phyloP scores from a whole-genome alignment of 2,329 filamentous ascomycete genomes.

The Neonectria punicea region DNA sequence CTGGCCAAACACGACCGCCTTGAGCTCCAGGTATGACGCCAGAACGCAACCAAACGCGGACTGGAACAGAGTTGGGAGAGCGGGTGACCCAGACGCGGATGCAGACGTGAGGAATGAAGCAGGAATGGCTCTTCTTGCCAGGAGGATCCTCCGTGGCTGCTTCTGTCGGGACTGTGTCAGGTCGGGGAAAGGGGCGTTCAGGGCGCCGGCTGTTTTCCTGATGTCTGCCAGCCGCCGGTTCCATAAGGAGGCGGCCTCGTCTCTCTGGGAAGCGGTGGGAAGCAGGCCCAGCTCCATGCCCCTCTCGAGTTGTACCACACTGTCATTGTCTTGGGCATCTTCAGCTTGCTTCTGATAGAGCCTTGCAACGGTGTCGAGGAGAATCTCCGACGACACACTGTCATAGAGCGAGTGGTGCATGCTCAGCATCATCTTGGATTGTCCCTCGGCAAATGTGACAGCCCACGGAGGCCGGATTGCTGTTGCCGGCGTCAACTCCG shows the following conservation, averaged over 20 bases:
- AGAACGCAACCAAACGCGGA: slow-evolving; percentile 40
- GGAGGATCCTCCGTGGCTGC: slow-evolving; percentile 21
- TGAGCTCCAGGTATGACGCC: slow-evolving; percentile 34
- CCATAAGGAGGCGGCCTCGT: slow-evolving; percentile 33
- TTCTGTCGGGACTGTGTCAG: slow-evolving; percentile 38
- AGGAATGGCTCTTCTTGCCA: slow-evolving; percentile 1
- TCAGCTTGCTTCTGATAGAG: slow-evolving; percentile 14
- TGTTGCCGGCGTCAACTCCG: slow-evolving; percentile 22
- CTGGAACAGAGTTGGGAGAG: slow-evolving; percentile 28
- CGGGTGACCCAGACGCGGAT: neutral
- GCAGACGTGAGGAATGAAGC: neutral
- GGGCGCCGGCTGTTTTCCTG: slow-evolving; percentile 22
- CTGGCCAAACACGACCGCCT: slow-evolving; percentile 37
- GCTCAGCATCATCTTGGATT: slow-evolving; percentile 48
- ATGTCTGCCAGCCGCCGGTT: slow-evolving; percentile 25
- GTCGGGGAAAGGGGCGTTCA: slow-evolving; percentile 39
- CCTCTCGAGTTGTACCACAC: slow-evolving; percentile 19
- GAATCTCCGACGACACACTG: slow-evolving; percentile 64
- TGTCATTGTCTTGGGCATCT: neutral
- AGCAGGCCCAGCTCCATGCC: slow-evolving; percentile 38
- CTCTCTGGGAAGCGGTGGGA: slow-evolving; percentile 30
- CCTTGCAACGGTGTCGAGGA: slow-evolving; percentile 54
- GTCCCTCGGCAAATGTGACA: slow-evolving; percentile 46
- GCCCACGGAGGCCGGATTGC: slow-evolving; percentile 48
- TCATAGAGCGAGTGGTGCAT: slow-evolving; percentile 73